phyloP scores from a whole-genome alignment of 2,329 filamentous ascomycete genomes.

The Septoria petroselini region DNA sequence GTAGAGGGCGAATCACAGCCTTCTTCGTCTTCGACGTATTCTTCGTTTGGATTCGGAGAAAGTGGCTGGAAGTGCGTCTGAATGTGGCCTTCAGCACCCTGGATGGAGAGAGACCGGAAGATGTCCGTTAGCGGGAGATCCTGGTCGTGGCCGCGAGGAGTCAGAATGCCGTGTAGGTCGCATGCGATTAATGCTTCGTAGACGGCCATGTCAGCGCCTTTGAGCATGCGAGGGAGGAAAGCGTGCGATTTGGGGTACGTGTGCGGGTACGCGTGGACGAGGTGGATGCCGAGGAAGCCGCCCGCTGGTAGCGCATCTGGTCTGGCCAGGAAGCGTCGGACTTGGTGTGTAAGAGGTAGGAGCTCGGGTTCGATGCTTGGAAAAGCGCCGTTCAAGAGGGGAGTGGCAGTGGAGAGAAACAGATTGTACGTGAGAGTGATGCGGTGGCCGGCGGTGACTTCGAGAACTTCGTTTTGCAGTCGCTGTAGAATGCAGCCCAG shows the following conservation, averaged over 20 bases:
- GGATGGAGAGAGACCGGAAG: not conserved
- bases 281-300: conserved; percentile 5
- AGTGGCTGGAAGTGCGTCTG: not conserved
- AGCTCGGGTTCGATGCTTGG: not conserved
- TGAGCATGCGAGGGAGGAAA: conserved; percentile 7
- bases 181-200: conserved; percentile 1
- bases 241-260: not conserved
- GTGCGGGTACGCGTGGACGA: conserved; percentile 10
- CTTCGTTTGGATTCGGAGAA: not conserved
- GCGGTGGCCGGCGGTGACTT: conserved; percentile 52
- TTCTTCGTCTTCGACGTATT: not conserved
- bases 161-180: not conserved
- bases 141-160: not conserved
- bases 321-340: not conserved
- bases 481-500: conserved; percentile 55
- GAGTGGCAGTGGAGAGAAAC: conserved; percentile 42
- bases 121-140: not conserved
- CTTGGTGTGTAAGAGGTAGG: not conserved
- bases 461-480: conserved; percentile 47
- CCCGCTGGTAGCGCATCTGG: not conserved
- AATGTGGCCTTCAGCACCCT: not conserved
- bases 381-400: conserved; percentile 23
- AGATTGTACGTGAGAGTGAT: conserved; percentile 62
- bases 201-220: conserved; percentile 10
- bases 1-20: not conserved